A percentile compares a stretch with the other conserved stretches of the same genome.
phyloP scores from a whole-genome alignment of 2,329 filamentous ascomycete genomes.

The Chaetomiaceae sp. region DNA sequence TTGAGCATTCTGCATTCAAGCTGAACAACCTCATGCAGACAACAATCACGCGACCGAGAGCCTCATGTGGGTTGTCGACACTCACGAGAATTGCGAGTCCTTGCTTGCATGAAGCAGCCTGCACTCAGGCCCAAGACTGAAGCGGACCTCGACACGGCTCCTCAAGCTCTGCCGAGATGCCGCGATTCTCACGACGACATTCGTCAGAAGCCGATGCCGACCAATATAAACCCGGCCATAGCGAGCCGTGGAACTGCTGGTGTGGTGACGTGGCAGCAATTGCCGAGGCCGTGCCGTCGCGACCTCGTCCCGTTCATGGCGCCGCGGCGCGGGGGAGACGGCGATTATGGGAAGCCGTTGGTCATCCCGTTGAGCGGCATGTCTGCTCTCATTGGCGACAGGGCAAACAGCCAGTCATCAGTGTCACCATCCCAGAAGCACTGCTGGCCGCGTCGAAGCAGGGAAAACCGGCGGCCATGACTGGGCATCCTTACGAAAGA shows the following conservation, averaged over 20 bases:
- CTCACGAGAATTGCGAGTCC: too few relatives aligned
- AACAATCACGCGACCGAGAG: too few relatives aligned
- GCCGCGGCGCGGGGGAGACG: neutral
- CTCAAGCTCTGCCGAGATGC: too few relatives aligned
- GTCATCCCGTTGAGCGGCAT: neutral
- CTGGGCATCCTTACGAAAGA: neutral
- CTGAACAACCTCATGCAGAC: too few relatives aligned
- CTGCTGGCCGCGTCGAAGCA: neutral
- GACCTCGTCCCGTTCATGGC: neutral
- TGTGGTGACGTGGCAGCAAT: constrained; percentile 7
- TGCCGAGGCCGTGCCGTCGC: constrained; percentile 1
- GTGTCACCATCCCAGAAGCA: neutral
- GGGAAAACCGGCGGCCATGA: neutral
- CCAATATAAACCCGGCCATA: neutral
- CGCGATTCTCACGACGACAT: too few relatives aligned
- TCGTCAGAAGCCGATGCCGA: neutral
- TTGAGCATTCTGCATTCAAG: too few relatives aligned
- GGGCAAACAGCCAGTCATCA: neutral
- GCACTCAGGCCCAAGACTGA: too few relatives aligned
- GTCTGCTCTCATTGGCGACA: neutral
- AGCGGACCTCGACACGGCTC: too few relatives aligned
- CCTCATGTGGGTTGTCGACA: too few relatives aligned
- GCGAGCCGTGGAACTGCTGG: neutral
- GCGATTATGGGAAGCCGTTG: neutral
- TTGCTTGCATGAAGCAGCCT: too few relatives aligned